These are phyloP conservation scores for Antitrichia curtipendula DNA, from an alignment of 225 moss, liverwort and hornwort genomes.

Conservation along the genomic window DNA sequence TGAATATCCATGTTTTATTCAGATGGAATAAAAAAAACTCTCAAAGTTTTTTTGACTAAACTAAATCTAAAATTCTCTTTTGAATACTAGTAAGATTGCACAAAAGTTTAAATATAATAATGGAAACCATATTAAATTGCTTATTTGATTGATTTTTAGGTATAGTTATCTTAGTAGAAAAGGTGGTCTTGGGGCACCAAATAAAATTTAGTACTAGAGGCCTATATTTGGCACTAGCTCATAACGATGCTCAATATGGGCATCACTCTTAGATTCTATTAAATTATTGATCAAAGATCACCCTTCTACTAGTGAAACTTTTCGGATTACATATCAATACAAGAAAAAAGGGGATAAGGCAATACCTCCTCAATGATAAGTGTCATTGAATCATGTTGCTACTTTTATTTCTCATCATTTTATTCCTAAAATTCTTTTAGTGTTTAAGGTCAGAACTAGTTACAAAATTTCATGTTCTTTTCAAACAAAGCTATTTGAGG, in stretches of 20 bases:
- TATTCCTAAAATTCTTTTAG: not conserved
- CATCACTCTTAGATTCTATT: not conserved
- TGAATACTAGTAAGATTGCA: no score
- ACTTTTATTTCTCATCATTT: not conserved
- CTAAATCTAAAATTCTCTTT: no score
- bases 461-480: rapidly evolving
- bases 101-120: no score
- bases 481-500: not conserved
- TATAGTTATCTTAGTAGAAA: not conserved
- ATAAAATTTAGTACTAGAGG: no score
- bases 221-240: not conserved
- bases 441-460: not conserved
- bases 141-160: no score
- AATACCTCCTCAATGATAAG: not conserved
- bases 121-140: no score
- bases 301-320: not conserved
- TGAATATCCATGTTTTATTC: no score
- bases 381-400: not conserved
- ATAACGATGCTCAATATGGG: not conserved
- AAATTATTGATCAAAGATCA: not conserved
- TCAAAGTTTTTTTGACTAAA: no score
- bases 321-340: no score
- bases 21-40: no score
- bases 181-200: not conserved
- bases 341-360: no score